Evolutionary conservation across 768 basidiomycete genomes (phyloP).

Genomic region (Lentinula aciculospora): DNA sequence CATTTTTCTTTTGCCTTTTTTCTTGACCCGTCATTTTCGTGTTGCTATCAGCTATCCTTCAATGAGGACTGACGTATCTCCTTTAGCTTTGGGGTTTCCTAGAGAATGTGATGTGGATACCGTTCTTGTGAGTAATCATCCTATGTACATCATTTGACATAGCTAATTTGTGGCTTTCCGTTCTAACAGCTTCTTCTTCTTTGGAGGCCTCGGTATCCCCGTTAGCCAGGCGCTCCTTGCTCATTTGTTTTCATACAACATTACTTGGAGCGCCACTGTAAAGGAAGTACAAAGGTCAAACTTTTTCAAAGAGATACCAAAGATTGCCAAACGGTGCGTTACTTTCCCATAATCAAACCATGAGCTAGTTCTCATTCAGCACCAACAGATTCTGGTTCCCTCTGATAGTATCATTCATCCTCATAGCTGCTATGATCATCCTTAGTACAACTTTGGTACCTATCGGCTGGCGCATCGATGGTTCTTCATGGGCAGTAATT

Average conservation of each 20-base stretch:
- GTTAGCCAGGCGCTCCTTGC: slow-evolving; percentile 64
- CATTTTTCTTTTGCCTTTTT: neutral
- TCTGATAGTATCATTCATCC: slow-evolving; percentile 41
- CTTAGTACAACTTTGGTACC: slow-evolving; percentile 43
- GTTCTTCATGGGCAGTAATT: slow-evolving; percentile 65
- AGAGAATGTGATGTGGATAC: slow-evolving; percentile 62
- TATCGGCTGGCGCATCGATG: slow-evolving; percentile 50
- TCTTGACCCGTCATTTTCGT: neutral
- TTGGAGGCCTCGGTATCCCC: slow-evolving; percentile 69
- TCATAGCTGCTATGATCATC: slow-evolving; percentile 56
- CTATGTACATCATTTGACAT: slow-evolving; percentile 1
- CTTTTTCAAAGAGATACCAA: slow-evolving; percentile 88
- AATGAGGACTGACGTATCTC: slow-evolving; percentile 1
- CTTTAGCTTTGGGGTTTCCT: slow-evolving; percentile 38
- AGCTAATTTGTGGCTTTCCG: slow-evolving; percentile 16
- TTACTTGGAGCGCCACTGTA: slow-evolving; percentile 52
- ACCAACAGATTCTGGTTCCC: slow-evolving; percentile 52
- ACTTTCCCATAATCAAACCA: slow-evolving; percentile 28
- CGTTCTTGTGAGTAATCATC: slow-evolving; percentile 60
- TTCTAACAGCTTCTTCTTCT: slow-evolving; percentile 75
- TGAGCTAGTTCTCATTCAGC: slow-evolving; percentile 17
- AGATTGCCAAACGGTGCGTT: slow-evolving; percentile 67
- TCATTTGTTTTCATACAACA: slow-evolving; percentile 54
- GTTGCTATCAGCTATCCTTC: neutral
- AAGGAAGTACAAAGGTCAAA: slow-evolving; percentile 86